These are phyloP conservation scores for Xerocomellus chrysenteron DNA, from an alignment of 768 basidiomycete genomes.

Conservation along the genomic window DNA sequence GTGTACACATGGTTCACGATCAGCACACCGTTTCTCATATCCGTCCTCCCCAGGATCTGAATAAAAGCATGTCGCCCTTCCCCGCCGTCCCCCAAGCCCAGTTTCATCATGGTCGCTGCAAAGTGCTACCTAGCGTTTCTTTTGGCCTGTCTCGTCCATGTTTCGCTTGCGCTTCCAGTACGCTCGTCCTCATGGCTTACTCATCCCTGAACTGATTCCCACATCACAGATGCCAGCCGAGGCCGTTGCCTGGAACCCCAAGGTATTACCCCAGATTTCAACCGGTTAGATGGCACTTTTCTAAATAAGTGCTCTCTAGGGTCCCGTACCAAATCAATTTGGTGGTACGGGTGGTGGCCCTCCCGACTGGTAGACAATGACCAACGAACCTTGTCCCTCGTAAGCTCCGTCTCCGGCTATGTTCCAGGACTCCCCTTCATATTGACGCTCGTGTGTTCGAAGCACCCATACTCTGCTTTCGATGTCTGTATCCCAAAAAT, in stretches of 20 bases:
- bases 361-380: slow-evolving; percentile 29
- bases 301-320: slow-evolving; percentile 13
- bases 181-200: neutral
- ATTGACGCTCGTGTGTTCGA: slow-evolving; percentile 7
- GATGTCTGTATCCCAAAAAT: slow-evolving; percentile 7
- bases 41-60: slow-evolving; percentile 5
- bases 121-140: slow-evolving; percentile 24
- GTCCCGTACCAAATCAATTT: slow-evolving; percentile 19
- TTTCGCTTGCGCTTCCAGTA: slow-evolving; percentile 28
- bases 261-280: slow-evolving; percentile 10
- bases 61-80: slow-evolving; percentile 23
- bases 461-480: neutral
- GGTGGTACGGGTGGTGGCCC: slow-evolving; percentile 14
- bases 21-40: slow-evolving; percentile 23
- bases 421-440: neutral
- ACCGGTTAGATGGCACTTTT: neutral
- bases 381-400: neutral
- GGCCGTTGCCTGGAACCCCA: neutral
- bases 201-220: neutral
- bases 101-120: slow-evolving; percentile 17
- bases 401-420: slow-evolving; percentile 7
- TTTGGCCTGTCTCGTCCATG: slow-evolving; percentile 17
- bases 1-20: slow-evolving; percentile 19
- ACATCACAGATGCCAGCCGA: slow-evolving; percentile 14
- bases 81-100: neutral